These are phyloP conservation scores for Tuber umbilicatum DNA, from an alignment of 495 filamentous ascomycete genomes.

Conservation along the genomic window DNA sequence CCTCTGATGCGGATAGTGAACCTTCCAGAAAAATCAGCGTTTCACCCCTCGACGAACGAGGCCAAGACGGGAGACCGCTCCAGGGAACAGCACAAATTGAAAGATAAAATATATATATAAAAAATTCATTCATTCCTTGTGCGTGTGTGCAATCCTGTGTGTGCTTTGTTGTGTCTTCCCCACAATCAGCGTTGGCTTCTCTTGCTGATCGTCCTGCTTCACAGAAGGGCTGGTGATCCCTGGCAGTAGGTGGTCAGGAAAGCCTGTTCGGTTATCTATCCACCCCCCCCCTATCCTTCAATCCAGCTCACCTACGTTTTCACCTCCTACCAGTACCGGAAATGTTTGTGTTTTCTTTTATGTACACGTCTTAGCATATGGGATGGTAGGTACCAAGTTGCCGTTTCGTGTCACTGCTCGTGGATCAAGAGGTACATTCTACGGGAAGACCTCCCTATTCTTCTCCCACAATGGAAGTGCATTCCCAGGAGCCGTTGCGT, in stretches of 20 bases:
- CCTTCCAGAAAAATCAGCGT: conserved; percentile 1
- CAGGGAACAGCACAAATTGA: conserved; percentile 7
- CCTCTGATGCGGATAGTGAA: background rate
- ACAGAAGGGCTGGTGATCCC: conserved; percentile 23
- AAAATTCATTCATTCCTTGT: conserved; percentile 26
- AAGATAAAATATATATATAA: background rate
- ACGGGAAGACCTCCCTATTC: conserved; percentile 11
- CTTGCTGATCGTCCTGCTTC: conserved; percentile 23
- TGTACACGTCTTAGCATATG: conserved; percentile 19
- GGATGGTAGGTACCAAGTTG: conserved; percentile 24
- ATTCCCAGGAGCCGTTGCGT: conserved; percentile 7
- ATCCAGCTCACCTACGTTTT: conserved; percentile 23
- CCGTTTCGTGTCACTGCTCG: conserved; percentile 9
- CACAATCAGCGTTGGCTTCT: conserved; percentile 29
- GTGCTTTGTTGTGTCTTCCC: conserved; percentile 33
- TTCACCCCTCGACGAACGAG: conserved; percentile 23
- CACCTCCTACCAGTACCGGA: conserved; percentile 13
- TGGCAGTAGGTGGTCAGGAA: conserved; percentile 22
- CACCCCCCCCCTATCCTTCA: conserved; percentile 17
- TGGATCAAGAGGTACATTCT: conserved; percentile 7
- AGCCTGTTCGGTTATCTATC: conserved; percentile 34
- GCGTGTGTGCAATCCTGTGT: conserved; percentile 28
- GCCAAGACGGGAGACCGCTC: conserved; percentile 20
- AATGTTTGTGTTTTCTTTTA: conserved; percentile 25
- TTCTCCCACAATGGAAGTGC: conserved; percentile 6